Evolutionary conservation across 768 basidiomycete species (phyloP), one percentile per base, ranked within the genome.

Genomic region (Tylopilus intermedius): DNA sequence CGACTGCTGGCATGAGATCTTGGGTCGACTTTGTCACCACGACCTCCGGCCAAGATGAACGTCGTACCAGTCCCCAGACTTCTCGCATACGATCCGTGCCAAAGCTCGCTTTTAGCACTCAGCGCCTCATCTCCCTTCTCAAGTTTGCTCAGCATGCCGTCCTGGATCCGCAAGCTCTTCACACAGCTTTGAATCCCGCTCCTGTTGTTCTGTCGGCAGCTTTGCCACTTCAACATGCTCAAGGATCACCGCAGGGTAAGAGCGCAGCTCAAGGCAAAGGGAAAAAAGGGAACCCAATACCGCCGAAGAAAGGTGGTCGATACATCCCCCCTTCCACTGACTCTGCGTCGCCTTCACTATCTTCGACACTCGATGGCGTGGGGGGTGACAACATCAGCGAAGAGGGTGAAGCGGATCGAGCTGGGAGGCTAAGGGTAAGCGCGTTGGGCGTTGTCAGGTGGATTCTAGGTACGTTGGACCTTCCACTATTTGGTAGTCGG

Each of bases 391-490:
- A 66, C 13, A 71, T 6, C 68, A 78, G 15, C 61, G 86, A 88
- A 48, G 90, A 93, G 68, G 78, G 68, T 41, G 83, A 85, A 47
- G 62, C 67, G n/a, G 90, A 93, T 60, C 71, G 86, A 42, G 77
- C 75, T 44, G 89, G 86, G 8, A 75, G 90, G 47, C 57, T 92
- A 45, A 75, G 90, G 18, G 77, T 87, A 11, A 79, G 81, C 29
- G 86, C 81, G 3, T 72, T 92, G 15, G 86, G 86, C 11, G 80
- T 79, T 7, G 57, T 88, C 10, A 74, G 73, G 54, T 88, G 83
- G 79, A 62, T 86, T 4, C 47, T 88, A 48, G 79, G 85, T 88
- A 66, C 45, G 79, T 72, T 21, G 15, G 29, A 45, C 32, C 62
- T 51, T 48, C 43, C 30, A 18, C 22, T 43, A 14, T n/a, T 45